phyloP scores from a whole-genome alignment of 2,329 filamentous ascomycete species.

The Calonectria fujianensis region DNA sequence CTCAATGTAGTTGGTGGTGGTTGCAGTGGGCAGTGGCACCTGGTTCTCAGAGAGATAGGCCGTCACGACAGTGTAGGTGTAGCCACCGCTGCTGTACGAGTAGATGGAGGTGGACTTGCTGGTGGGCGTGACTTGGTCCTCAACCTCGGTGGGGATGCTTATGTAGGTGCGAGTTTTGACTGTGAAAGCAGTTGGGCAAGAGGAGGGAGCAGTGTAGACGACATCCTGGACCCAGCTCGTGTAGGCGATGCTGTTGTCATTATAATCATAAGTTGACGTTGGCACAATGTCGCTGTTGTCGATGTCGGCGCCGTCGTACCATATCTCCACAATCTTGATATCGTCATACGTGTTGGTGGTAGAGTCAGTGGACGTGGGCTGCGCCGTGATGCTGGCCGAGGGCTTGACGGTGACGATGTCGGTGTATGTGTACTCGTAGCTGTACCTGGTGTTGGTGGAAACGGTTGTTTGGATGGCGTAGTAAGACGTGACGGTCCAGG shows the following conservation, averaged over 20 bases:
- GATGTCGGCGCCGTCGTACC: slow-evolving; percentile 40
- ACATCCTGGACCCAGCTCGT: slow-evolving; percentile 46
- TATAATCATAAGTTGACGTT: slow-evolving; percentile 28
- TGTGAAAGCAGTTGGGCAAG: slow-evolving; percentile 56
- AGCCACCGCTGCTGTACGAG: slow-evolving; percentile 25
- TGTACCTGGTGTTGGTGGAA: slow-evolving; percentile 30
- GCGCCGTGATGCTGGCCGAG: slow-evolving; percentile 32
- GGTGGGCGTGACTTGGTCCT: slow-evolving; percentile 37
- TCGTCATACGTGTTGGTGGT: slow-evolving; percentile 40
- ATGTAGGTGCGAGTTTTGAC: slow-evolving; percentile 41
- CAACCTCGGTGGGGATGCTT: slow-evolving; percentile 11
- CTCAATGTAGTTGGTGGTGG: slow-evolving; percentile 39
- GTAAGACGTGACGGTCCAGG: slow-evolving; percentile 48
- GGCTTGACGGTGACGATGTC: slow-evolving; percentile 41
- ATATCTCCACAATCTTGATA: slow-evolving; percentile 45
- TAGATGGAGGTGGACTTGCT: slow-evolving; percentile 32
- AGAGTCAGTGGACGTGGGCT: slow-evolving; percentile 28
- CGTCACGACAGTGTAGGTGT: slow-evolving; percentile 42
- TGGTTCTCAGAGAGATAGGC: slow-evolving; percentile 39
- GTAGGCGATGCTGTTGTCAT: slow-evolving; percentile 20
- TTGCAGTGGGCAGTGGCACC: slow-evolving; percentile 37
- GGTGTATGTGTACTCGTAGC: slow-evolving; percentile 33
- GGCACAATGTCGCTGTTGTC: slow-evolving; percentile 38
- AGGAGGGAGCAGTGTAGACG: slow-evolving; percentile 53
- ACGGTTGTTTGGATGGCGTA: slow-evolving; percentile 40